Percentiles rank a stretch among this genome's conserved stretches.
Conservation (phyloP, 2,329 filamentous ascomycete genomes). For the Pezicula rhizophila region DNA sequence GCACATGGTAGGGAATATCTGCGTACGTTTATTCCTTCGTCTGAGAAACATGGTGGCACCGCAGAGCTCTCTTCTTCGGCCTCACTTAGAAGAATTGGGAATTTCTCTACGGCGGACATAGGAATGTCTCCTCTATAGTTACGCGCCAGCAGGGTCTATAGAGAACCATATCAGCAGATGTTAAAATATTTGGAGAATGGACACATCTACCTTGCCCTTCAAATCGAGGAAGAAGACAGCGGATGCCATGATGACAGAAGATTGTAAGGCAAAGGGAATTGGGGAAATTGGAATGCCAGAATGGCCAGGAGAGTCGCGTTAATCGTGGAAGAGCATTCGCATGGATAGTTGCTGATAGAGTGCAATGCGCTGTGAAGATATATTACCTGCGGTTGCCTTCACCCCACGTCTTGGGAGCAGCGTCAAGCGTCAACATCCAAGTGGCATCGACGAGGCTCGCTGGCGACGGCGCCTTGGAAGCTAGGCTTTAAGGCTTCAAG, state of each 20-base stretch:
- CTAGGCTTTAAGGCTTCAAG: conserved; percentile 3
- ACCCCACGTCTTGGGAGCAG: conserved; percentile 20
- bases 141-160: conserved; percentile 88
- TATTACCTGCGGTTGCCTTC: conserved; percentile 4
- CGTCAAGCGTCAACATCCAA: not conserved
- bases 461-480: conserved; percentile 1
- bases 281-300: conserved; percentile 6
- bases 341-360: not conserved
- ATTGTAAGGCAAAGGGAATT: not conserved
- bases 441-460: conserved; percentile 5
- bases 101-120: conserved; percentile 98
- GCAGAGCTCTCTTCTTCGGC: conserved; percentile 98
- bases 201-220: conserved; percentile 87
- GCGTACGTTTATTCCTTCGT: conserved; percentile 93
- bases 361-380: conserved; percentile 4
- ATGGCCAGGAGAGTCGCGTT: conserved; percentile 9
- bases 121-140: conserved; percentile 98
- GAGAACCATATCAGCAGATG: conserved; percentile 14
- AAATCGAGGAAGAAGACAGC: conserved; percentile 97
- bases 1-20: conserved; percentile 5
- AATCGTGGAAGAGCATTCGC: conserved; percentile 16
- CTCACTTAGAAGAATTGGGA: conserved; percentile 90
- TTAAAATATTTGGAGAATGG: not conserved
- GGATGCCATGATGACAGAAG: conserved; percentile 67
- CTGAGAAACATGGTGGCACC: conserved; percentile 94